Evolutionary conservation across 768 basidiomycete species (phyloP), one percentile per base, ranked within the genome.

Genomic region (Hygrocybe punicea): DNA sequence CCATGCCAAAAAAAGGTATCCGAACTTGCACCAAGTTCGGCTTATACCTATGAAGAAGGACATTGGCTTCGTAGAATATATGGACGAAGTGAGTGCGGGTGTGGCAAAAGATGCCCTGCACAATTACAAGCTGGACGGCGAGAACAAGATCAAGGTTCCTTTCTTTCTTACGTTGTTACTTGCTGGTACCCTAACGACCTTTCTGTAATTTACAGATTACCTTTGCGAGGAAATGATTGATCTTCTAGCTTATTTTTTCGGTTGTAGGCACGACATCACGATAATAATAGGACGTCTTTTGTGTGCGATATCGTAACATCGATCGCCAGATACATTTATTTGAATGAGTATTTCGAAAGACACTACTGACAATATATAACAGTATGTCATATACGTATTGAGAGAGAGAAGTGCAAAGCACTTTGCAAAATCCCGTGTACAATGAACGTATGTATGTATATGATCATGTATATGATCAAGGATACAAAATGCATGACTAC

Each of bases 91-190:
- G 39, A 91, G 90, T 60, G 90, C 96, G 14, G 88, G 86, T 19
- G 84, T 88, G 51, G 97, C 97, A 40, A 95, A 96, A 69, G 95
- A 98, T 58, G 95, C 93, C 14, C 74, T 98, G 66, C 95, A 99
- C 83, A 98, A 98, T 71, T 93, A 92, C 84, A 94, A 93, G 73
- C 79, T 98, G 69, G 93, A 97, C 63, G 94, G 93, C 52, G 95
- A 97, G 74, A 93, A 92, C 76, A 98, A 98, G 77, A 97, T 98
- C 82, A 98, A 98, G 85, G 95, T 88, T n/a, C n/a, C n/a, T n/a
- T n/a, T n/a, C n/a, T n/a, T n/a, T n/a, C n/a, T n/a, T n/a, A n/a
- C n/a, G n/a, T n/a, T n/a, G n/a, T n/a, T 46, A 14, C 24, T 25
- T 49, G 29, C 4, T 16, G 37, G 14, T 49, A 7, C 25, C 40